Base-by-base conservation (phyloP, 306 rosid genomes). In the Oxytropis ochrocephala region DNA sequence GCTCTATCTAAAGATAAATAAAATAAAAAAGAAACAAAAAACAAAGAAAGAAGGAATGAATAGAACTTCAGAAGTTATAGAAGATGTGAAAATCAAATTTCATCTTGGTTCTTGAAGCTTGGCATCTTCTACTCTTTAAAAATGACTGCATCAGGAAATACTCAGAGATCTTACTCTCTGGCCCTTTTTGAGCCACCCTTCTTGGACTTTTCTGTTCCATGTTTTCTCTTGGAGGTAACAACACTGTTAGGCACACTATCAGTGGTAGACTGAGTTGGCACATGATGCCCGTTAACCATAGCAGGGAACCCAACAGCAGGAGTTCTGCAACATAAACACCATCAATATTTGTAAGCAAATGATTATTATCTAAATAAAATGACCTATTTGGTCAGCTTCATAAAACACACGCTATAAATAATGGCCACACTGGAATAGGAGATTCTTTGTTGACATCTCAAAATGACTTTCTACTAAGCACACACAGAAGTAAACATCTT, bases 241-340 rank as follows among this genome's bases (percentile, higher is more conserved):
- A 55, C 68, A 69, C 75, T 78, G 78, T 73, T 55, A 63, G 66
- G 64, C 56, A 74, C 67, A 84, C 76, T 62, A 68, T 58, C 69
- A 51, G 75, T 46, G 85, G 84, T 53, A 83, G 91, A 32, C 69
- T 75, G 78, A 79, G 77, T 58, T 77, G 91, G 93, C 88, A 88
- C 58, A 67, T 80, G 86, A 84, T 78, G 85, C 89, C 97, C 98
- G 85, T 52, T 62, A 78, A 79, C 97, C 96, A 85, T 27, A 93
- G 96, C 98, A 92, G 98, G 98, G 98, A 92, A 92, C 89, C 98
- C 98, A 92, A 67, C 98, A 90, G 98, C 98, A 93, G 98, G 96
- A 92, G 85, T 92, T 92, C 96, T 89, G 90, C 66, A 67, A 54
- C n/a, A 75, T 56, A 41, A 52, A 64, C 62, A 72, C 36, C 36